Conservation (phyloP, 768 basidiomycete species). For the Trametes villosa region DNA sequence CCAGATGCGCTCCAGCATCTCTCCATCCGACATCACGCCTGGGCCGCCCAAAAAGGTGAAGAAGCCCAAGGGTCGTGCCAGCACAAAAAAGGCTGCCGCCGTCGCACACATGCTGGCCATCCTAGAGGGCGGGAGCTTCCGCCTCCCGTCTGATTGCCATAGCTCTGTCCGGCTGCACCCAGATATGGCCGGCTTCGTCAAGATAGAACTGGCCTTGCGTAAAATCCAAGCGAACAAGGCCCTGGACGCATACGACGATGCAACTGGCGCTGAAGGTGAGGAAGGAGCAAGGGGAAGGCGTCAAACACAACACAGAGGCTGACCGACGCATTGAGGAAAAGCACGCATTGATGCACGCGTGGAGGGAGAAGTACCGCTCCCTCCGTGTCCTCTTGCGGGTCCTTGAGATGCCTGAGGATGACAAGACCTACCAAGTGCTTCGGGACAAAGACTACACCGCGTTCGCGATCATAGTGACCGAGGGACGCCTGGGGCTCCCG, state of each 20-base stretch:
- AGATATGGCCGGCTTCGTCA: background rate
- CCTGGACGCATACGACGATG: conserved; percentile 8
- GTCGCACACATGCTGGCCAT: background rate
- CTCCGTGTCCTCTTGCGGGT: background rate
- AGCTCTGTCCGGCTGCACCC: background rate
- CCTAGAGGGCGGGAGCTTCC: background rate
- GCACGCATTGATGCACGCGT: background rate
- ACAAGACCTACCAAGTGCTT: background rate
- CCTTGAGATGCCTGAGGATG: background rate
- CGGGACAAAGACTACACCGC: background rate
- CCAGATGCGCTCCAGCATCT: background rate
- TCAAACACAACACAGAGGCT: background rate
- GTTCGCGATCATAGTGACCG: background rate
- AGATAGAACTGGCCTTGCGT: background rate
- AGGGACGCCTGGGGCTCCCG: background rate
- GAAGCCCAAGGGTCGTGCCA: background rate
- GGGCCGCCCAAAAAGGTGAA: background rate
- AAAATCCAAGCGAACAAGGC: conserved; percentile 8
- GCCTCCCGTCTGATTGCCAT: background rate
- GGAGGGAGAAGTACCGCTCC: background rate
- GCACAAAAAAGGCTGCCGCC: background rate
- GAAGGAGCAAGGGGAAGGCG: background rate
- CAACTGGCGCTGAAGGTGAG: background rate
- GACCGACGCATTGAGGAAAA: background rate
- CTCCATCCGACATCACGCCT: background rate